Evolutionary conservation across 352 stramenopile species (phyloP).

Genomic region (Aphanomyces euteiches): DNA sequence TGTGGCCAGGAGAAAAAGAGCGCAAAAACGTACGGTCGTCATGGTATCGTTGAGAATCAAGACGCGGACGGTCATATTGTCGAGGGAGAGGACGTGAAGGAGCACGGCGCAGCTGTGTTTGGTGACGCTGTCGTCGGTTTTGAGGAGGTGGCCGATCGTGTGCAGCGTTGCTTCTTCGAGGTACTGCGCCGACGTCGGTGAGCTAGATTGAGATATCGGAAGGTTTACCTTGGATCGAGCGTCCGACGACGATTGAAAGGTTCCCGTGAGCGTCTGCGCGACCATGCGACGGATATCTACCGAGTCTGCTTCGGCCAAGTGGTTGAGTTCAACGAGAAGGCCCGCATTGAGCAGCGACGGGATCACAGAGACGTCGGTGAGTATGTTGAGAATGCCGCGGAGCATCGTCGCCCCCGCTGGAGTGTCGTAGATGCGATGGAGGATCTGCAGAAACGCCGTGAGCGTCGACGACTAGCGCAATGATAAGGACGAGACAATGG

Average conservation of each 20-base stretch:
- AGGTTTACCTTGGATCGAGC: slow-evolving; percentile 11
- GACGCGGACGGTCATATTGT: slow-evolving; percentile 37
- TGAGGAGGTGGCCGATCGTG: slow-evolving; percentile 32
- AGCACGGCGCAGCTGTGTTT: slow-evolving; percentile 47
- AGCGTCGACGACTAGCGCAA: slow-evolving; percentile 13
- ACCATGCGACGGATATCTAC: slow-evolving; percentile 9
- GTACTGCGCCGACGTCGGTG: slow-evolving; percentile 32
- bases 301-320: background rate
- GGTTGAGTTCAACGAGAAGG: slow-evolving; percentile 8
- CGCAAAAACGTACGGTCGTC: slow-evolving; percentile 6
- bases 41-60: slow-evolving; percentile 32
- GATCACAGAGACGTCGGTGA: slow-evolving; percentile 20
- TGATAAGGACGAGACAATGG: background rate
- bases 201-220: background rate
- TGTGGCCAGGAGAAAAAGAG: background rate
- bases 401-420: slow-evolving; percentile 25
- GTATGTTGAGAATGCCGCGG: slow-evolving; percentile 28
- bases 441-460: slow-evolving; percentile 24
- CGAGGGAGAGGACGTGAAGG: slow-evolving; percentile 55
- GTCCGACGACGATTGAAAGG: slow-evolving; percentile 24
- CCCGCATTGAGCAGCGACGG: slow-evolving; percentile 18
- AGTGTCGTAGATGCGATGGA: slow-evolving; percentile 27
- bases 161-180: slow-evolving; percentile 34
- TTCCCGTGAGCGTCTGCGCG: slow-evolving; percentile 23
- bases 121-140: slow-evolving; percentile 36